These are phyloP conservation scores for Crithidia sp. DNA, from an alignment of 208 protist genomes.

Conservation along the genomic window DNA sequence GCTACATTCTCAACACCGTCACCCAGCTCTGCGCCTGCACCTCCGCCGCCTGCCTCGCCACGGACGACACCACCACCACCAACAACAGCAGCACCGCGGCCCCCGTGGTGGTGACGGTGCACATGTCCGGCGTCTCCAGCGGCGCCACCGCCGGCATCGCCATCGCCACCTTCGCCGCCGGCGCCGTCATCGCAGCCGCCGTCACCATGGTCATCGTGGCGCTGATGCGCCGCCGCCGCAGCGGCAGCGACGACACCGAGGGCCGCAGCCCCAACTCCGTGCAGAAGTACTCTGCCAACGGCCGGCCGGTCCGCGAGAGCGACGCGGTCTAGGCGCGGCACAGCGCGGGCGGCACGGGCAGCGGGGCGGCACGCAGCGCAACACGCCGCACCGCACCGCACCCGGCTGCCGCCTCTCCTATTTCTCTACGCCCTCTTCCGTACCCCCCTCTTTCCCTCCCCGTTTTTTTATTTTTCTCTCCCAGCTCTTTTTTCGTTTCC, in stretches of 20 bases:
- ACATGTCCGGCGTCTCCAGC: constrained; percentile 10
- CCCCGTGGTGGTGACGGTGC: constrained; percentile 1
- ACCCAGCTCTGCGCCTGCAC: constrained; percentile 6
- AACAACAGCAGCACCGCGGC: no score
- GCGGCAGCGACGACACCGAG: no score
- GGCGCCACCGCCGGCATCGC: constrained; percentile 16
- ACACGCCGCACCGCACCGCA: no score
- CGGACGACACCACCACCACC: not conserved
- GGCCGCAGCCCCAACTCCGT: not conserved
- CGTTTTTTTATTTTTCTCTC: not conserved
- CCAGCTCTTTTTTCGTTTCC: not conserved
- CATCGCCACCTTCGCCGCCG: constrained; percentile 13
- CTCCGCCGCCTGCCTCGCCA: constrained; percentile 1
- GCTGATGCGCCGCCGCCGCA: not conserved
- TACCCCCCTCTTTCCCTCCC: not conserved
- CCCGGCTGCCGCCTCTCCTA: no score
- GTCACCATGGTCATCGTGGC: constrained; percentile 5
- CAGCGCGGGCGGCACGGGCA: no score
- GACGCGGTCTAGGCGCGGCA: not conserved
- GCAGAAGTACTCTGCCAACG: not conserved
- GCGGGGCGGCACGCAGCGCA: not conserved
- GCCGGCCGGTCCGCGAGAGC: not conserved
- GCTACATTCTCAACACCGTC: constrained; percentile 9
- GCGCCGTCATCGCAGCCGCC: not conserved
- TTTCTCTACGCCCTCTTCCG: not conserved